phyloP scores from a whole-genome alignment of 225 moss, liverwort and hornwort genomes.

The Ulota crispa region DNA sequence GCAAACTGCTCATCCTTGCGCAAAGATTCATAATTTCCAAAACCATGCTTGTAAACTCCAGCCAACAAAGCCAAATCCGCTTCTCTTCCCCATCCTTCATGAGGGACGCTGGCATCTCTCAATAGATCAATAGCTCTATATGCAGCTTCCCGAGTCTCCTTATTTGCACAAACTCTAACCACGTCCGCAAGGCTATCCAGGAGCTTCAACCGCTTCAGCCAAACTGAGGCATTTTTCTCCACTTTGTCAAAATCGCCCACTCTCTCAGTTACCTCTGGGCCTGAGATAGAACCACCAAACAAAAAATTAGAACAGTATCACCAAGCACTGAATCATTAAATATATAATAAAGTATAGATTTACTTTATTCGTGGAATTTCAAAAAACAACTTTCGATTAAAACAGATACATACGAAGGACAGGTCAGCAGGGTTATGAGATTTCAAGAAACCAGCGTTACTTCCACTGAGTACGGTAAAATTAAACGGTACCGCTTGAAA shows the following conservation, averaged over 20 bases:
- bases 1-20: conserved; percentile 74
- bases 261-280: conserved; percentile 67
- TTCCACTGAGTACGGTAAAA: background rate
- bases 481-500: background rate
- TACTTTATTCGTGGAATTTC: background rate
- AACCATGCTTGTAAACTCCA: conserved; percentile 81
- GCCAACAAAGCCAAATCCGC: conserved; percentile 72
- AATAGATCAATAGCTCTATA: conserved; percentile 76
- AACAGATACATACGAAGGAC: conserved; percentile 11
- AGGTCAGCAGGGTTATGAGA: background rate
- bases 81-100: conserved; percentile 71
- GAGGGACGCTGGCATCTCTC: conserved; percentile 75
- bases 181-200: conserved; percentile 75
- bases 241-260: conserved; percentile 76
- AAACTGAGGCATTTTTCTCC: conserved; percentile 73
- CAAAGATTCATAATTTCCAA: conserved; percentile 74
- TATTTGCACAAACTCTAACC: conserved; percentile 62
- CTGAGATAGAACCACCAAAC: conserved; percentile 39
- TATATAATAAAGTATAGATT: background rate
- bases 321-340: conserved; percentile 7
- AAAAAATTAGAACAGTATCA: conserved; percentile 10
- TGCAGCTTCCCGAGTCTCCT: conserved; percentile 70
- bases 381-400: background rate
- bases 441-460: background rate
- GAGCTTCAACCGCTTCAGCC: conserved; percentile 79